Evolutionary conservation across 306 rosid species (phyloP), one percentile per base, ranked within the genome.

Genomic region (Mucuna pruriens): DNA sequence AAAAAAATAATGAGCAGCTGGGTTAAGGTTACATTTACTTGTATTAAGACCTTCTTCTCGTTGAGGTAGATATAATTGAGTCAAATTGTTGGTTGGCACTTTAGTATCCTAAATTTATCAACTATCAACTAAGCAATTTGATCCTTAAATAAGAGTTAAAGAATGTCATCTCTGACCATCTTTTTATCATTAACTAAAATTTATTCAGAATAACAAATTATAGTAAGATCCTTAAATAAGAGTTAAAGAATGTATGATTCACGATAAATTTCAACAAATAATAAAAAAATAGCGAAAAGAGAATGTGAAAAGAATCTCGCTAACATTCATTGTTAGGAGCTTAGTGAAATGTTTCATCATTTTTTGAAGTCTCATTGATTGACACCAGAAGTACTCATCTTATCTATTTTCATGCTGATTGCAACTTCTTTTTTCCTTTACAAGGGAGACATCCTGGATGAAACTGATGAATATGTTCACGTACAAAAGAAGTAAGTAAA

Each of bases 391-490:
- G 23, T 16, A 17, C 65, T 33, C 26, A 29, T 63, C 2, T 51
- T 66, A 29, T 78, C 16, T 46, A 72, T 19, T 45, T 60, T 1
- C 22, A 70, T 72, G 26, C n/a, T 75, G 77, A 84, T 55, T 82
- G 72, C 38, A 54, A 38, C 40, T 45, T 25, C 62, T 45, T n/a
- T 80, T 39, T 74, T 0, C 0, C 9, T 15, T 79, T 60, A 40
- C 78, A 31, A 92, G 97, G 91, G 88, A 44, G 92, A 92, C 74
- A 94, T 94, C 80, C 57, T 84, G 77, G 97, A 94, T 82, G 98
- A 94, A 84, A 94, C 97, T 58, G 97, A 94, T 86, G 88, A 83
- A 51, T 87, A 86, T 80, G 86, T 91, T 52, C 84, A 88, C 33
- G 86, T 88, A 6, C 93, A 88, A 75, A 88, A 86, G 84, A 90